Base-by-base conservation (phyloP, 495 filamentous ascomycete species). In the Neurospora sp. region DNA sequence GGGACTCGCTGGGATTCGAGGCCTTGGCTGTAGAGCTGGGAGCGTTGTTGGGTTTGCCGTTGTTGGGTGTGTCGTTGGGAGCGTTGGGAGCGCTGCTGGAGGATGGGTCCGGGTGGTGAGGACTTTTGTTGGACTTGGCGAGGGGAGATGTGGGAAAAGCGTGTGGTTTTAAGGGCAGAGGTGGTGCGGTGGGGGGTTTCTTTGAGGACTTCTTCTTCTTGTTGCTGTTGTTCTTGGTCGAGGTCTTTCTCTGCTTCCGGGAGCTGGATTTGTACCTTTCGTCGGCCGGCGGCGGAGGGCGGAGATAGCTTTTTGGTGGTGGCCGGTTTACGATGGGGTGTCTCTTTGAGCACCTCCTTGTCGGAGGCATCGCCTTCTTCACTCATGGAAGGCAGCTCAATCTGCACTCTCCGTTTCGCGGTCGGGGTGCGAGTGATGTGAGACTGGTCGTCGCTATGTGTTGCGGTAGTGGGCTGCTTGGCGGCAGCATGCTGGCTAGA, bases 1-100 rank as follows among this genome's bases (percentile, higher is more conserved):
- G 84, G 80, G 18, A 88, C 75, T 12, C 87, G 84, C 73, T 88
- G 86, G 73, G 85, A 87, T 73, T 87, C 85, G 23, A 84, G 72
- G 27, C 77, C 79, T 72, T 86, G 86, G 70, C 79, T 85, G 49
- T 80, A 82, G 38, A 78, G 76, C 39, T 81, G 80, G 23, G 79
- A 80, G 2, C 75, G 37, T 69, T n/a, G 80, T 78, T 71, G 75
- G 23, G 69, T 75, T 16, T 69, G 54, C 42, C 42, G 73, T 49
- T n/a, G n/a, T n/a, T 60, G 75, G 42, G 70, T 70, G 14, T 60
- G 75, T 42, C 54, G 77, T 70, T 39, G 69, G 12, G 41, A 44
- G 31, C 16, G 71, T 73, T 74, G 74, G 20, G 79, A 79, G 2
- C 75, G 31, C 7, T 62, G 80, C 76, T 71, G 75, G 31, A 49